phyloP scores from a whole-genome alignment of 495 filamentous ascomycete species.

The Xylaria curta region DNA sequence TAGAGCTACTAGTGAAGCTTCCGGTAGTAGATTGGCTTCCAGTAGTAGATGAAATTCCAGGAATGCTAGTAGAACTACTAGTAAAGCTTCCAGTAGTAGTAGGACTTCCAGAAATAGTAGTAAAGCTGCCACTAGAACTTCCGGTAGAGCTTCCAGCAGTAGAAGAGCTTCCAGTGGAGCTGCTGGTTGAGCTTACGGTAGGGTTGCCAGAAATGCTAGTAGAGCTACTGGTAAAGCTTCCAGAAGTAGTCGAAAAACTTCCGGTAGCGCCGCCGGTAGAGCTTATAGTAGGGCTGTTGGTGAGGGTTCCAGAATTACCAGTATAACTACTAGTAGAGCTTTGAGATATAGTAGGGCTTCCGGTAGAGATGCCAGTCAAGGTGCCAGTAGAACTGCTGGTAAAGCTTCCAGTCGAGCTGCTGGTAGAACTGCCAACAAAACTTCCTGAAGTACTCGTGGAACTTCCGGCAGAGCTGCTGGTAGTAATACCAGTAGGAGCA shows the following conservation, averaged over 20 bases:
- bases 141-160: not conserved
- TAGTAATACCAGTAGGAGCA: too few species aligned
- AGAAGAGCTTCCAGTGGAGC: not conserved
- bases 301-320: not conserved
- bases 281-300: not conserved
- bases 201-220: not conserved
- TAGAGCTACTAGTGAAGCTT: too few species aligned
- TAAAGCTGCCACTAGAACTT: not conserved
- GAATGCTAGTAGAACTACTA: too few species aligned
- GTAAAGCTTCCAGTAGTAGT: not conserved
- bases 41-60: not conserved
- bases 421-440: too few species aligned
- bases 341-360: not conserved
- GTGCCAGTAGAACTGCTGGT: too few species aligned
- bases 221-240: not conserved
- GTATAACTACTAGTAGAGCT: not conserved
- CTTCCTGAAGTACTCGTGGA: too few species aligned
- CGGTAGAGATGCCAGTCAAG: not conserved
- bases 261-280: not conserved
- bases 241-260: not conserved
- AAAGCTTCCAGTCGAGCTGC: not conserved
- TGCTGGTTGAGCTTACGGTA: not conserved
- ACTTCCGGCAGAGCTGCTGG: too few species aligned
- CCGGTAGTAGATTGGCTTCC: not conserved
- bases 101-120: not conserved